Base-by-base conservation (phyloP, 1,139 yeast species). In the Scheffersomyces segobiensis region DNA sequence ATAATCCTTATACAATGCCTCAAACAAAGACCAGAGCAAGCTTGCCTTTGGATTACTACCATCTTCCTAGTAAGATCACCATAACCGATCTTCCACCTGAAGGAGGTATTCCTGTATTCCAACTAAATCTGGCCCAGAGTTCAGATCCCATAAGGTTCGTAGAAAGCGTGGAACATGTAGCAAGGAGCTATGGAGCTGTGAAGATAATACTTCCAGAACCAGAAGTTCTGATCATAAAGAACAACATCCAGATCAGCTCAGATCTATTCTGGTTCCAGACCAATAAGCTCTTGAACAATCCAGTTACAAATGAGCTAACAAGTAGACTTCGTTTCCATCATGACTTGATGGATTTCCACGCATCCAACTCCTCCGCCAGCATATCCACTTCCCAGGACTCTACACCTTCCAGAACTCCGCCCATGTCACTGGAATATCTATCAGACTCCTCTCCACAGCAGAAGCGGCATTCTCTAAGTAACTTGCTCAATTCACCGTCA, bases 101-200 rank as follows among this genome's bases (percentile, higher is more conserved):
- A 65, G 59, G 66, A 53, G 78, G 75, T 49, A 83, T 83, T 8
- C 90, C 90, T 3, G 76, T 81, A 1, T 80, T 81, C 58, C 73
- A 76, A 54, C 79, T 88, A 18, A 71, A 78, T 10, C 74, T 71
- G 46, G 76, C 75, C 6, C 83, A 82, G 60, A 78, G 80, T 58
- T 68, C 75, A 22, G 89, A 87, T 68, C 87, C 87, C 2, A 73
- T 84, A 18, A 68, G 67, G 46, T 81, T 84, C 59, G 78, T 87
- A 53, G 88, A 86, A 60, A 73, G 80, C 24, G 67, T 84, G 2
- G 68, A 71, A 24, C 76, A 74, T 4, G 60, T 76, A 7, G 93
- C 92, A 0, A 70, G 70, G 56, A 67, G 76, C 53, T 82, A 78
- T 67, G 97, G 97, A 0, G 95, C 93, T n/a, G 79, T 91, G 39